phyloP scores from a whole-genome alignment of 2,329 filamentous ascomycete species.

The Aspergillus jensenii region DNA sequence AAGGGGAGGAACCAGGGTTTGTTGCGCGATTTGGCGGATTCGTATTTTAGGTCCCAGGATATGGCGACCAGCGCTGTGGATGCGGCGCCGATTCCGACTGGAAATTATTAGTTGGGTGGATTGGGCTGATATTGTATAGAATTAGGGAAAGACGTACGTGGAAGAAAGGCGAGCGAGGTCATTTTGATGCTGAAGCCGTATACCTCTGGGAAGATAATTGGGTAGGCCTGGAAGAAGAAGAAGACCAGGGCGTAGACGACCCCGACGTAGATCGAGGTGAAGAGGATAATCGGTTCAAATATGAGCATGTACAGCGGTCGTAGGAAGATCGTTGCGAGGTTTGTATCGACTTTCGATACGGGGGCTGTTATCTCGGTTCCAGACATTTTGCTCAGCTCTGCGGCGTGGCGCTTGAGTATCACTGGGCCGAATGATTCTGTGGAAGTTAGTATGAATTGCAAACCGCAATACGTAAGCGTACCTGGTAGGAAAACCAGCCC shows the following conservation, averaged over 20 bases:
- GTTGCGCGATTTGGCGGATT: slow-evolving; percentile 43
- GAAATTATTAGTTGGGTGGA: not conserved
- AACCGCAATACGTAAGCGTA: slow-evolving; percentile 3
- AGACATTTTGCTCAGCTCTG: slow-evolving; percentile 56
- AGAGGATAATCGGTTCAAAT: slow-evolving; percentile 71
- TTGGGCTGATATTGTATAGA: no score
- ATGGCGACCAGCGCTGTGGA: slow-evolving; percentile 63
- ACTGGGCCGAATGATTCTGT: slow-evolving; percentile 61
- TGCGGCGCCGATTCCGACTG: slow-evolving; percentile 61
- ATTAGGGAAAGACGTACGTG: no score
- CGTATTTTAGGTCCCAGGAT: slow-evolving; percentile 62
- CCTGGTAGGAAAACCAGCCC: slow-evolving; percentile 61
- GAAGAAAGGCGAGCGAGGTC: slow-evolving; percentile 67
- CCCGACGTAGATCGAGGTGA: slow-evolving; percentile 68
- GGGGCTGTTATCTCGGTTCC: slow-evolving; percentile 44
- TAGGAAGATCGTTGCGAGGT: slow-evolving; percentile 68
- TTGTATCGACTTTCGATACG: slow-evolving; percentile 60
- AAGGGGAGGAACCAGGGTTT: slow-evolving; percentile 55
- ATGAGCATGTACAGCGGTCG: slow-evolving; percentile 71
- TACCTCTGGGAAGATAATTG: slow-evolving; percentile 64
- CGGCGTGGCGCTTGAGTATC: slow-evolving; percentile 58
- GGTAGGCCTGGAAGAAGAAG: slow-evolving; percentile 77
- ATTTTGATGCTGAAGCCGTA: slow-evolving; percentile 66
- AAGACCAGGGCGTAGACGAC: slow-evolving; percentile 68
- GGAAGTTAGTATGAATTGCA: not conserved